Base-by-base conservation (phyloP, 2,329 filamentous ascomycete genomes). In the Malbranchea zuffiana region DNA sequence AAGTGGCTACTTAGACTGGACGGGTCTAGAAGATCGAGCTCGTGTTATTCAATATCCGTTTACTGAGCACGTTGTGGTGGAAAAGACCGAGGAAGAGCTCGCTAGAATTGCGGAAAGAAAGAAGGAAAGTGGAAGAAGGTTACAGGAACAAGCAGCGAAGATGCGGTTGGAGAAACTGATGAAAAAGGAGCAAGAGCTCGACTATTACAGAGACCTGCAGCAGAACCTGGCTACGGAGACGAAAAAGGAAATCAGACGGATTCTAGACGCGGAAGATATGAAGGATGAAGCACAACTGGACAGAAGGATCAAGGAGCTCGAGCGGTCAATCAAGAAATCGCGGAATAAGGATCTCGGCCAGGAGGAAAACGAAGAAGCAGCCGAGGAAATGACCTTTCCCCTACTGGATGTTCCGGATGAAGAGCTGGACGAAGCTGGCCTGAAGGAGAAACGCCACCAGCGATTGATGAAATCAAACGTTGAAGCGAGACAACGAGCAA, bases 91-190 rank as follows among this genome's bases (percentile, higher is more conserved):
- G 53, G 90, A 96, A 56, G 90, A 98, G 57, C 71, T 98, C 11
- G 85, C 83, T 2, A 73, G 78, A 26, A 84, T 92, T 45, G 86
- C 88, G 7, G 90, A 98, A 66, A 81, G 88, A 56, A 85, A 93
- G 54, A 93, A 92, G 57, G 90, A 98, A 61, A 90, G 85, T 48
- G 90, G 90, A 0, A 72, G 90, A 45, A 72, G 92, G 30, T 57
- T 98, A 17, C 90, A 98, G 58, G 86, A 95, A 51, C 90, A 98
- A 60, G 90, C 90, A 0, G 88, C 88, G 6, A 96, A 94, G 61
- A 94, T 95, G 85, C 80, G 90, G 5, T 66, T 98, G 1, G 90
- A 98, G 47, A 93, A 93, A 51, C 68, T 98, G 31, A 84, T 96
- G 56, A 82, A 83, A 53, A 98, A 98, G 60, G 90, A 98, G 61